Evolutionary conservation across 805 yeast species (phyloP), one percentile per base, ranked within the genome.

Genomic region (Starmerella bombi): DNA sequence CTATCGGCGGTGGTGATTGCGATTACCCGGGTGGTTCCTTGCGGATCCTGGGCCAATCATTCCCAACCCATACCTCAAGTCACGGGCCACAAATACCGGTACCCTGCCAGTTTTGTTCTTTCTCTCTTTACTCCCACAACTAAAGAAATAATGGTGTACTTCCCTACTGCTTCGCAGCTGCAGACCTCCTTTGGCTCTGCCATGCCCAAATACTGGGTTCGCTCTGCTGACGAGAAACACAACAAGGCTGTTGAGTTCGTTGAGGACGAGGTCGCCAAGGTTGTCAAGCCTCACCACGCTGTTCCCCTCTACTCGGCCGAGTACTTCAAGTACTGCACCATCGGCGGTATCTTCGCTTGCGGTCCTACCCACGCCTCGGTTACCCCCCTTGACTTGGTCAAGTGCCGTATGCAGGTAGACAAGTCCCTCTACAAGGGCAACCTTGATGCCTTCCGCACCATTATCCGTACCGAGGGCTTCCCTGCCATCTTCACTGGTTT

Each of bases 311-410:
- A 66, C 62, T 63, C 81, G 3, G 62, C 67, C 18, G 75, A 78
- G 57, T 80, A 76, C 64, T 80, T 69, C 62, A 65, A 67, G 41
- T 76, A 86, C 39, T 81, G 93, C 61, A 75, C 85, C 3, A 37
- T 77, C 30, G 93, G 86, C 35, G 93, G 88, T 51, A 70, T 77
- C 41, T 37, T 52, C 43, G 96, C 97, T 2, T 88, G 97, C 68
- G 96, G 96, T 14, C 95, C 97, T 25, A 88, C 97, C 12, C 98
- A 88, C 61, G 75, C 94, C 1, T 73, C 80, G 3, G 93, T 91
- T 20, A 82, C 95, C 5, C 97, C 97, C 3, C 69, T 88, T 43
- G 98, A 88, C 64, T 65, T 91, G 41, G 93, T 91, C 58, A 88
- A 88, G 64, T 81, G 93, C 65, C 77, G 97, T 59, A 69, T 88